phyloP scores from a whole-genome alignment of 805 yeast species.

The Pichia deserticola region DNA sequence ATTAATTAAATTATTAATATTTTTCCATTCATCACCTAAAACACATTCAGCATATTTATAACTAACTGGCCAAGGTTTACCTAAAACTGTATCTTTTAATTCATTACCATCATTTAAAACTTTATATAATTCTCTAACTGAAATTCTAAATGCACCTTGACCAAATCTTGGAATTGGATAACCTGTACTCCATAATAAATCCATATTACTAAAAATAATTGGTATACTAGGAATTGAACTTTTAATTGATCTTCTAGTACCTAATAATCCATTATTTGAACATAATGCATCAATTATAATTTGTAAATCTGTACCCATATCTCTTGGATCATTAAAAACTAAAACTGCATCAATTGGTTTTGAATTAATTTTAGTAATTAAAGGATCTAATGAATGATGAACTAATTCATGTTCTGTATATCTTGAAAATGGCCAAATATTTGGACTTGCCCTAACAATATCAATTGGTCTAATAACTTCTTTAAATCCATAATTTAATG shows the following conservation, averaged over 20 bases:
- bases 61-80: constrained; percentile 74
- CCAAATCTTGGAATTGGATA: constrained; percentile 75
- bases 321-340: constrained; percentile 85
- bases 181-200: constrained; percentile 82
- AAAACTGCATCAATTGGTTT: constrained; percentile 62
- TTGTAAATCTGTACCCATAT: constrained; percentile 81
- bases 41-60: constrained; percentile 77
- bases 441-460: constrained; percentile 46
- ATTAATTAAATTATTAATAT: constrained; percentile 12
- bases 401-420: constrained; percentile 38
- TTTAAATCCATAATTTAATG: constrained; percentile 66
- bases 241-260: constrained; percentile 45
- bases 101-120: constrained; percentile 30
- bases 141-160: constrained; percentile 76
- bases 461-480: constrained; percentile 71
- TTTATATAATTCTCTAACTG: constrained; percentile 52
- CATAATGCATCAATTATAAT: constrained; percentile 63
- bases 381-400: constrained; percentile 31
- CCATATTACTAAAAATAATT: constrained; percentile 74
- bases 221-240: constrained; percentile 50
- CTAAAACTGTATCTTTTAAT: constrained; percentile 53
- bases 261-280: constrained; percentile 53
- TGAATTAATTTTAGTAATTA: constrained; percentile 20
- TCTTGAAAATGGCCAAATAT: constrained; percentile 63
- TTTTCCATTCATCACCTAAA: constrained; percentile 43